These are phyloP conservation scores for Paramecium bursaria DNA, from an alignment of 73 alveolate genomes.

Conservation along the genomic window DNA sequence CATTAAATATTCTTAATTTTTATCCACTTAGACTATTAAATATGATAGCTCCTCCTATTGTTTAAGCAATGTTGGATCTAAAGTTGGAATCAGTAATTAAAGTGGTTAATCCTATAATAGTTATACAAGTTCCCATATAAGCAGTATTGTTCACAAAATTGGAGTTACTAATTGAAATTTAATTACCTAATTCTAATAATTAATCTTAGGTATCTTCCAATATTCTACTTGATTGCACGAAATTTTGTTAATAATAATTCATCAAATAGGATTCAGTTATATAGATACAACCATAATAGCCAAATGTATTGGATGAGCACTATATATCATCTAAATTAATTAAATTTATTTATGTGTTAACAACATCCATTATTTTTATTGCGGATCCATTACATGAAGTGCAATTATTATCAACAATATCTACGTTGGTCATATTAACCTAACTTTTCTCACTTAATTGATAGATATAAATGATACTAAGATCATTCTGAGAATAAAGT, in stretches of 20 bases:
- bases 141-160: conserved; percentile 22
- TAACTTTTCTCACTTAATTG: neutral
- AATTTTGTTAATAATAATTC: too few relatives aligned
- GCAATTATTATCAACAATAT: neutral
- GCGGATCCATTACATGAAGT: neutral
- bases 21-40: conserved; percentile 2
- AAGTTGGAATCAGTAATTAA: neutral
- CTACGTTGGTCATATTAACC: neutral
- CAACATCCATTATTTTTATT: neutral
- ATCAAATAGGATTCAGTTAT: too few relatives aligned
- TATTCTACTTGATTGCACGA: neutral
- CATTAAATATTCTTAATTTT: neutral
- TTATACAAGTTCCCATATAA: conserved; percentile 3
- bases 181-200: neutral
- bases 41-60: conserved; percentile 4
- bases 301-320: conserved; percentile 6
- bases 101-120: neutral
- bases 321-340: neutral
- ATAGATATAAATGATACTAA: neutral
- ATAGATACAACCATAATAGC: conserved; percentile 28
- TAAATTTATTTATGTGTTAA: neutral
- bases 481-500: neutral
- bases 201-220: neutral
- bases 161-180: neutral
- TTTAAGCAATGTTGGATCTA: neutral